These are phyloP conservation scores for Periconia sp. DNA, from an alignment of 2,329 filamentous ascomycete species.

Conservation along the genomic window DNA sequence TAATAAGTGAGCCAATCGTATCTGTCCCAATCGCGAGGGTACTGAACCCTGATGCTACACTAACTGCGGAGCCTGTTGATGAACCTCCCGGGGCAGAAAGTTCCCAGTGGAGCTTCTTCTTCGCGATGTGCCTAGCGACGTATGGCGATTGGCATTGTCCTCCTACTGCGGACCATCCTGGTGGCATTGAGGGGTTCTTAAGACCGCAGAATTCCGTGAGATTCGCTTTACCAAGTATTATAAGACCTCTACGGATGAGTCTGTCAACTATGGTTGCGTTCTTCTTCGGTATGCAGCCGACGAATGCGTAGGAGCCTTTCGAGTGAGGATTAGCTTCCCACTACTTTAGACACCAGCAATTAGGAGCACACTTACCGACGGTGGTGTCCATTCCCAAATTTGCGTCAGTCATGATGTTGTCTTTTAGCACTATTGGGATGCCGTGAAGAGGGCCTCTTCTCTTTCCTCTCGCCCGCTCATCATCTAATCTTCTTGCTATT, in stretches of 20 bases:
- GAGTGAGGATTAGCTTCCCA: not conserved
- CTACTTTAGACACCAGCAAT: not conserved
- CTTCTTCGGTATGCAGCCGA: constrained; percentile 42
- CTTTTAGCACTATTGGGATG: constrained; percentile 51
- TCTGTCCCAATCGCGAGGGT: constrained; percentile 50
- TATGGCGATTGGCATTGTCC: constrained; percentile 49
- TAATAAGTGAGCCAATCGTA: constrained; percentile 47
- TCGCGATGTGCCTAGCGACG: constrained; percentile 45
- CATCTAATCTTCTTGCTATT: constrained; percentile 47
- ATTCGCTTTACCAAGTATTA: constrained; percentile 52
- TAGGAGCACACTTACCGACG: constrained; percentile 35
- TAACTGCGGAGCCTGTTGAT: constrained; percentile 47
- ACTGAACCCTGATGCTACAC: constrained; percentile 48
- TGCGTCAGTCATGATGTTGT: constrained; percentile 48
- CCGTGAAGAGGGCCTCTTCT: constrained; percentile 49
- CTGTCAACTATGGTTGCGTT: constrained; percentile 48
- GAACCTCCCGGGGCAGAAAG: constrained; percentile 46
- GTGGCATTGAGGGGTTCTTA: constrained; percentile 44
- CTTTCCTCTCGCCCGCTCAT: constrained; percentile 45
- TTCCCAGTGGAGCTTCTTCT: constrained; percentile 43
- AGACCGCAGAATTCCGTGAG: constrained; percentile 47
- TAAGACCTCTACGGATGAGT: constrained; percentile 46
- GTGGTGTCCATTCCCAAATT: constrained; percentile 50
- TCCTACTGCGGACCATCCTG: constrained; percentile 49
- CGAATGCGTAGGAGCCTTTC: constrained; percentile 45